These are phyloP conservation scores for Dendrothele bispora DNA, from an alignment of 768 basidiomycete species.

Conservation along the genomic window DNA sequence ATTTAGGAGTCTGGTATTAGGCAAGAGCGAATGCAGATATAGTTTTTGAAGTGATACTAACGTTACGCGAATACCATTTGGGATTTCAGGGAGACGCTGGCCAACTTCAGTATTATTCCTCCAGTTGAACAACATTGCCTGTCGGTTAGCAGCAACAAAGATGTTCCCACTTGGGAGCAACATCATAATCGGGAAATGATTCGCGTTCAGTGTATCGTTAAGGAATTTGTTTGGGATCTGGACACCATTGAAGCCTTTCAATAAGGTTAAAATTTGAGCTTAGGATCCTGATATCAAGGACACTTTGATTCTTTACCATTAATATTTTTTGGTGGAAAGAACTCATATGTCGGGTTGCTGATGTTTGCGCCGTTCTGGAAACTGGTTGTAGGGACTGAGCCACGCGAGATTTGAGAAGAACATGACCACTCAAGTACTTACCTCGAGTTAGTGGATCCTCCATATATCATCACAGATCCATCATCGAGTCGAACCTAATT, in stretches of 20 bases:
- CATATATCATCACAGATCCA: background rate
- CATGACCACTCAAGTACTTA: background rate
- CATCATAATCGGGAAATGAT: slow-evolving; percentile 8
- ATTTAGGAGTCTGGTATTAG: background rate
- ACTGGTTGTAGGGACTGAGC: no score
- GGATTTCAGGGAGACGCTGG: slow-evolving; percentile 3
- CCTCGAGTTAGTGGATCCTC: background rate
- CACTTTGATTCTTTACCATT: background rate
- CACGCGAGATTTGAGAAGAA: background rate
- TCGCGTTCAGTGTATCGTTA: slow-evolving; percentile 4
- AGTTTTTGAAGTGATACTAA: background rate
- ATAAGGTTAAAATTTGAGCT: no score
- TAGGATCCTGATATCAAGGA: background rate
- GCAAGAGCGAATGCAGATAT: no score
- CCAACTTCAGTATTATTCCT: slow-evolving; percentile 13
- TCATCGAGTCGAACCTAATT: background rate
- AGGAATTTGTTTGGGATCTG: slow-evolving; percentile 8
- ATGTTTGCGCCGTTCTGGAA: background rate
- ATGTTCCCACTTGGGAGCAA: slow-evolving; percentile 18
- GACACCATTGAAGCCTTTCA: slow-evolving; percentile 2
- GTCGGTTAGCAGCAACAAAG: slow-evolving; percentile 19
- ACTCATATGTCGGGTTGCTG: slow-evolving; percentile 7
- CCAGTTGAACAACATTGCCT: slow-evolving; percentile 23
- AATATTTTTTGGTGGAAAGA: slow-evolving; percentile 12
- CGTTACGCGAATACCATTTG: slow-evolving; percentile 6